Evolutionary conservation across 169 alveolate species (phyloP).

Genomic region (Eimeria nieschulzi): DNA sequence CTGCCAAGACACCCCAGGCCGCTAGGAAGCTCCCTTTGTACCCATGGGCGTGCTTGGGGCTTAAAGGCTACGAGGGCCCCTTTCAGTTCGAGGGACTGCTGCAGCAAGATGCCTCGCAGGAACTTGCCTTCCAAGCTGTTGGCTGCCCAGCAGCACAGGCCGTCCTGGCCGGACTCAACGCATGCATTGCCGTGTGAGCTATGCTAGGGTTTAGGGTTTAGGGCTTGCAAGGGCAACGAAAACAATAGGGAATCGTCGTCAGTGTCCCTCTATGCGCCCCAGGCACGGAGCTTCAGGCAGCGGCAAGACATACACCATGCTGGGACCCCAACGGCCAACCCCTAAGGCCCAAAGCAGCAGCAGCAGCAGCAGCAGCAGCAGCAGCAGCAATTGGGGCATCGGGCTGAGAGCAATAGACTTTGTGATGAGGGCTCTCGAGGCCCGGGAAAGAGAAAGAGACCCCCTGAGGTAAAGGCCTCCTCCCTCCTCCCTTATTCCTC

Average conservation of each 20-base stretch:
- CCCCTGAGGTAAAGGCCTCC: background rate
- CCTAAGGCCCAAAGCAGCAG: background rate
- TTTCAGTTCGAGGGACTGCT: slow-evolving; percentile 5
- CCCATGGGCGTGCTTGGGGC: background rate
- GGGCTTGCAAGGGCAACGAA: background rate
- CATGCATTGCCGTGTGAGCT: slow-evolving; percentile 44
- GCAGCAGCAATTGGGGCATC: slow-evolving; percentile 44
- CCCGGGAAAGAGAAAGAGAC: background rate
- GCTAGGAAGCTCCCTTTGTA: background rate
- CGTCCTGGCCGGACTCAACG: slow-evolving; percentile 21
- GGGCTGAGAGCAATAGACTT: background rate
- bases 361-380: slow-evolving; percentile 7
- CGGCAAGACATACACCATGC: slow-evolving; percentile 53
- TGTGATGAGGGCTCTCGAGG: slow-evolving; percentile 23
- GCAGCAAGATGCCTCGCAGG: slow-evolving; percentile 9
- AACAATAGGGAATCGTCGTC: background rate
- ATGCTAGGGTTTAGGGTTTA: slow-evolving; percentile 14
- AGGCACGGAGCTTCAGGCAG: slow-evolving; percentile 48
- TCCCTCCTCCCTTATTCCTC: too few species aligned
- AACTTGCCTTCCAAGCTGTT: background rate
- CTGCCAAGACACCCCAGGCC: background rate
- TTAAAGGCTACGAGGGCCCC: slow-evolving; percentile 12
- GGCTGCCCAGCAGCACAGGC: slow-evolving; percentile 48
- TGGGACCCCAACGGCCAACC: slow-evolving; percentile 9
- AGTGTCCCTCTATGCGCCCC: background rate